Percentiles rank a stretch among this genome's conserved stretches.
phyloP scores from a whole-genome alignment of 345 rosid genomes.

The Eucalyptus sp. region DNA sequence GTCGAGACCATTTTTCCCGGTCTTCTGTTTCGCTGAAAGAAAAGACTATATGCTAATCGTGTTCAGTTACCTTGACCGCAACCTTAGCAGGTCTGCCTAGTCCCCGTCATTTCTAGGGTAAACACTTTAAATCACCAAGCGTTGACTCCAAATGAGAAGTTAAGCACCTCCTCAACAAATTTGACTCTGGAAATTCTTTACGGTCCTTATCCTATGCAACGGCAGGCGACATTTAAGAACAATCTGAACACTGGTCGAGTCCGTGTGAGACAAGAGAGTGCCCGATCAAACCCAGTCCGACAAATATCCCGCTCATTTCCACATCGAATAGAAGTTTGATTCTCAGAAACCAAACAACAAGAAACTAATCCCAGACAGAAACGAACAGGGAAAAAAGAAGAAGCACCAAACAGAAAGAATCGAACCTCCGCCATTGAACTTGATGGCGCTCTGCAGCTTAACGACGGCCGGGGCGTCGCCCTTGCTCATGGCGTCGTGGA shows the following conservation, averaged over 20 bases:
- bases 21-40: not conserved
- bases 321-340: not conserved
- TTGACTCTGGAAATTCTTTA: fast-evolving
- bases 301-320: not conserved
- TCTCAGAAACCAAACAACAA: not conserved
- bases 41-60: not conserved
- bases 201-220: not conserved
- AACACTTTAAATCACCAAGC: not conserved
- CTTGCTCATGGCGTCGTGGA: slow-evolving; percentile 46
- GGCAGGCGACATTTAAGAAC: not conserved
- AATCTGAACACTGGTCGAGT: not conserved
- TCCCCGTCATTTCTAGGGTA: not conserved
- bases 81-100: not conserved
- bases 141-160: not conserved
- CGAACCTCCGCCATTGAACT: slow-evolving; percentile 94
- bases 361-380: not conserved
- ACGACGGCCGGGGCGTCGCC: slow-evolving; percentile 64
- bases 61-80: not conserved
- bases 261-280: not conserved
- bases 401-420: not conserved
- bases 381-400: too few species aligned
- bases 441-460: slow-evolving; percentile 81
- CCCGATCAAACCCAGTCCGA: not conserved
- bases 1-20: not conserved
- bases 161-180: not conserved